Evolutionary conservation across 2,329 filamentous ascomycete genomes (phyloP).

Genomic region (Colletotrichum lentis): DNA sequence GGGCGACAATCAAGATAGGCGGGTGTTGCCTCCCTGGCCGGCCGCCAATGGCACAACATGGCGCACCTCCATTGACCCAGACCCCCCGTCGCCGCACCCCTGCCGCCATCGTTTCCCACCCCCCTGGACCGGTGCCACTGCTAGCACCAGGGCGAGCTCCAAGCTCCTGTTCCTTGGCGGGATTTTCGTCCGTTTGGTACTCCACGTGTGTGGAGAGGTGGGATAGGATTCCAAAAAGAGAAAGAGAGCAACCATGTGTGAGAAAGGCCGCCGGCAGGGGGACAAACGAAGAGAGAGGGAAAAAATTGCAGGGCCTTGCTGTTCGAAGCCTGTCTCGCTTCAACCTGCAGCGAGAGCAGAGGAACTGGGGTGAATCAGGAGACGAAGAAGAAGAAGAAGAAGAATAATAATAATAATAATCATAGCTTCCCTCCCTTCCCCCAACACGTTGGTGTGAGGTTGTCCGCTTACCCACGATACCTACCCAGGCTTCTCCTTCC

Average conservation of each 20-base stretch:
- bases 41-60: slow-evolving; percentile 38
- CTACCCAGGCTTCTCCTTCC: background rate
- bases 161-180: slow-evolving; percentile 29
- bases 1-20: slow-evolving; percentile 34
- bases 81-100: slow-evolving; percentile 25
- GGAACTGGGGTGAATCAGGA: background rate
- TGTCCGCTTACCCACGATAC: slow-evolving; percentile 33
- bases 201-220: slow-evolving; percentile 35
- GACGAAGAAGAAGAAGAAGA: background rate
- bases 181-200: slow-evolving; percentile 30
- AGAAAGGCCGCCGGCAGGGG: slow-evolving; percentile 10
- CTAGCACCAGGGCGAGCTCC: slow-evolving; percentile 34
- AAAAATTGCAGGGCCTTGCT: slow-evolving; percentile 21
- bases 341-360: slow-evolving; percentile 14
- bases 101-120: slow-evolving; percentile 32
- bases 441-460: slow-evolving; percentile 5
- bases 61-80: slow-evolving; percentile 35
- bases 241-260: slow-evolving; percentile 22
- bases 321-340: slow-evolving; percentile 24
- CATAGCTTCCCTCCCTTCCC: slow-evolving; percentile 13
- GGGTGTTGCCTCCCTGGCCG: slow-evolving; percentile 24
- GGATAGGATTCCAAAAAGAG: slow-evolving; percentile 34
- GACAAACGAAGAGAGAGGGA: slow-evolving; percentile 16
- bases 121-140: slow-evolving; percentile 25
- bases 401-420: slow-evolving; percentile 31